Conservation (phyloP, 495 filamentous ascomycete species). For the Beverwykella pulmonaria region DNA sequence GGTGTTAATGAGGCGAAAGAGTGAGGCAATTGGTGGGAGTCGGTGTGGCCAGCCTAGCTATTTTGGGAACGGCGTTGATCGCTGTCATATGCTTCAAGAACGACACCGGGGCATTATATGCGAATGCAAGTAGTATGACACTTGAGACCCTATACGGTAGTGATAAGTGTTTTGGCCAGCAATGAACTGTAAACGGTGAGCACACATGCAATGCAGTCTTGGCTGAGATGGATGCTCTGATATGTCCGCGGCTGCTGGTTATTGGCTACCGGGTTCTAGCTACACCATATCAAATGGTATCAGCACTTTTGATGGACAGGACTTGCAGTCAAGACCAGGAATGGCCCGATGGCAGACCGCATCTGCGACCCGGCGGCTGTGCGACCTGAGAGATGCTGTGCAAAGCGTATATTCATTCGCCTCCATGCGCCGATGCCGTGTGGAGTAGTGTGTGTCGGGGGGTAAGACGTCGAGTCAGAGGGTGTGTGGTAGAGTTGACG, state of each 20-base stretch:
- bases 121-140: not conserved
- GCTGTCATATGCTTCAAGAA: not conserved
- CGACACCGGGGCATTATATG: not conserved
- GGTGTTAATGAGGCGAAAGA: not conserved
- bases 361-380: not conserved
- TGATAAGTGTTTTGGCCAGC: not conserved
- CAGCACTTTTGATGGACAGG: not conserved
- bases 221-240: not conserved
- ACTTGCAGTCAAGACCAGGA: not conserved
- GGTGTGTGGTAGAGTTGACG: not conserved
- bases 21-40: not conserved
- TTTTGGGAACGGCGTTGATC: not conserved
- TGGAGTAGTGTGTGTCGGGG: not conserved
- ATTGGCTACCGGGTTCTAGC: not conserved
- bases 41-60: not conserved
- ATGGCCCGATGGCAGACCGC: not conserved
- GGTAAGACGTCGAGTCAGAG: too few relatives aligned
- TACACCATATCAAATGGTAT: not conserved
- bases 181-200: not conserved
- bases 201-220: not conserved
- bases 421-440: too few relatives aligned
- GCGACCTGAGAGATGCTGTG: not conserved
- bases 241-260: not conserved
- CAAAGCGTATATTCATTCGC: too few relatives aligned
- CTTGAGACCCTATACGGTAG: not conserved